A percentile compares a stretch with the other conserved stretches of the same genome.
Evolutionary conservation across 2,329 filamentous ascomycete genomes (phyloP).

Genomic region (Alternaria infectoria): DNA sequence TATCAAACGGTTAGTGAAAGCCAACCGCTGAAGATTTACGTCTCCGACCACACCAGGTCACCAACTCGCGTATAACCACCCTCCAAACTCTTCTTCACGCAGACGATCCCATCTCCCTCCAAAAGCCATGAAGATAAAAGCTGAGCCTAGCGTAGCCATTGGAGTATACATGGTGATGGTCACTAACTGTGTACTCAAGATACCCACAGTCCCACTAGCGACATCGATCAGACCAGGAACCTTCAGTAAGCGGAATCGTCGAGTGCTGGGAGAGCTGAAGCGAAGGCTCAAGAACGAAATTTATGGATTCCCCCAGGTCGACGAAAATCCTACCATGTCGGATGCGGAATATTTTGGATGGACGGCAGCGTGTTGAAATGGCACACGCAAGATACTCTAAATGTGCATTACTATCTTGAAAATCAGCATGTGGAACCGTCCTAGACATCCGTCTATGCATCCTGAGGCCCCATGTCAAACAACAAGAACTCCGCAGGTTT

Average conservation of each 20-base stretch:
- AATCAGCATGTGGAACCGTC: not conserved
- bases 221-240: not conserved
- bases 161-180: not conserved
- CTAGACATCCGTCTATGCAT: slow-evolving; percentile 14
- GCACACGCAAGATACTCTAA: not conserved
- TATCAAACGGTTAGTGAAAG: not conserved
- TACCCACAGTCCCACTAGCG: not conserved
- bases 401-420: not conserved
- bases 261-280: not conserved
- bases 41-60: not conserved
- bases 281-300: not conserved
- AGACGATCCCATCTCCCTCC: not conserved
- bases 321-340: not conserved
- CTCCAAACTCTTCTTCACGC: not conserved
- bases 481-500: slow-evolving; percentile 56
- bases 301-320: not conserved
- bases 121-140: not conserved
- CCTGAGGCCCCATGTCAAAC: slow-evolving; percentile 55
- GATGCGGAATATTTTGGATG: not conserved
- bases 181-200: not conserved
- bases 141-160: not conserved
- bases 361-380: not conserved
- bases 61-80: not conserved
- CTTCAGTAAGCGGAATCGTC: not conserved
- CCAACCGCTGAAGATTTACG: not conserved